Base-by-base conservation (phyloP, 2,329 filamentous ascomycete species). In the Alternaria rosae region DNA sequence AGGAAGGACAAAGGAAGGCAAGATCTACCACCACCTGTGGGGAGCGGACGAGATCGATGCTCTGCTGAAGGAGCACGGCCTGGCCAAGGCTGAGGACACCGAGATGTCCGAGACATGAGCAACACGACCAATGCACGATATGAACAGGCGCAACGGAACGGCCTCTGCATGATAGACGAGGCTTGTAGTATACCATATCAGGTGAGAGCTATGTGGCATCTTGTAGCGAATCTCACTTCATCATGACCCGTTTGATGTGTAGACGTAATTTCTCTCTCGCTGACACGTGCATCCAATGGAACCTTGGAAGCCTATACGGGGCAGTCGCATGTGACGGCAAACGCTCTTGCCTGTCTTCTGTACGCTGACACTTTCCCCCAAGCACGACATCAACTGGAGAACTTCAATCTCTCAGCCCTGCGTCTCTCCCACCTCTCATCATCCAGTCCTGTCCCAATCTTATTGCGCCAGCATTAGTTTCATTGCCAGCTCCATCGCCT, bases 11-110 rank as follows among this genome's bases (percentile, higher is more conserved):
- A 91, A 93, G 82, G 89, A 94, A 70, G 95, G 95, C 76, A 95
- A 94, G 85, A 94, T 99, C 82, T 99, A 98, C 85, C 95, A 99
- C 83, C 92, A 97, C 79, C 87, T 99, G 66, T 99, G 95, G 95
- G 92, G 89, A 74, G 94, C 94, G 45, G 94, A 99, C 70, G 95
- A 98, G 85, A 99, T 99, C 76, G 94, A 93, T 78, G 89, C 91
- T 53, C 85, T 99, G 80, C 85, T 99, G 75, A 97, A 94, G 86
- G 93, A 98, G 85, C 94, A 99, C 76, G 94, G 94, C 72, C 83
- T 99, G 79, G 94, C 93, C 64, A 98, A 97, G 71, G 67, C 73
- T 23, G 76, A 74, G 55, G 77, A 80, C 60, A 74, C 76, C 10
- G 77, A 80, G 26, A 78, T 78, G 75, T 65, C 69, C 44, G 75